phyloP scores from a whole-genome alignment of 2,329 filamentous ascomycete species.

The Microdochium paspali region DNA sequence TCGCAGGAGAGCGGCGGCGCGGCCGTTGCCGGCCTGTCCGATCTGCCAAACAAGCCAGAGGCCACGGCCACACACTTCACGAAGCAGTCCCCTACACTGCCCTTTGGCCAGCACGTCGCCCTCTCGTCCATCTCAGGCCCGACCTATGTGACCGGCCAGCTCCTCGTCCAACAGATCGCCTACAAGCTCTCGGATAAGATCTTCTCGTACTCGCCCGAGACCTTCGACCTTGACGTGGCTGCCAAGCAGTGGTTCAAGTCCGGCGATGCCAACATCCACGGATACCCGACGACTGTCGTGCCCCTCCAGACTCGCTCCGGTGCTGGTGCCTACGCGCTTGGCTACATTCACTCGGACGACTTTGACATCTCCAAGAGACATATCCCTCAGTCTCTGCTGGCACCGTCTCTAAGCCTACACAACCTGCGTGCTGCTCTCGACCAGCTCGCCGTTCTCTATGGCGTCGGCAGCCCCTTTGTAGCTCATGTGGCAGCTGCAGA shows the following conservation, averaged over 20 bases:
- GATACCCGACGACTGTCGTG: slow-evolving; percentile 68
- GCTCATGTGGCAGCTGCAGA: slow-evolving; percentile 88
- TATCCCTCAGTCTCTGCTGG: slow-evolving; percentile 84
- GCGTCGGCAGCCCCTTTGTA: slow-evolving; percentile 85
- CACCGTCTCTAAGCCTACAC: slow-evolving; percentile 72
- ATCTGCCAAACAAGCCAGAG: slow-evolving; percentile 12
- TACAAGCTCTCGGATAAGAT: slow-evolving; percentile 95
- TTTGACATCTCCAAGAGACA: slow-evolving; percentile 87
- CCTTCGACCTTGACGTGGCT: slow-evolving; percentile 82
- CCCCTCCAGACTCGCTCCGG: slow-evolving; percentile 80
- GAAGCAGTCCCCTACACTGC: slow-evolving; percentile 41
- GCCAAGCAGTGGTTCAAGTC: slow-evolving; percentile 66
- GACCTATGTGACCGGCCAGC: slow-evolving; percentile 87
- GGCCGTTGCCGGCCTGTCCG: slow-evolving; percentile 17
- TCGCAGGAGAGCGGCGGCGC: slow-evolving; percentile 25
- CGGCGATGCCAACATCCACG: slow-evolving; percentile 70
- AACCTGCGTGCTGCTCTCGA: slow-evolving; percentile 78
- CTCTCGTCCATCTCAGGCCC: slow-evolving; percentile 65
- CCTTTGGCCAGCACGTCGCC: slow-evolving; percentile 45
- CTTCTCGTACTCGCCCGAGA: slow-evolving; percentile 91
- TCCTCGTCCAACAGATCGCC: slow-evolving; percentile 89
- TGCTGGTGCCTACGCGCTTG: slow-evolving; percentile 82
- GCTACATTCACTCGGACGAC: slow-evolving; percentile 96
- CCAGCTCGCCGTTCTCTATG: slow-evolving; percentile 84
- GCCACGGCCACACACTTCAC: slow-evolving; percentile 22